Conservation (phyloP, 129 eudicot genomes). For the Ambrosia artemisiifolia region DNA sequence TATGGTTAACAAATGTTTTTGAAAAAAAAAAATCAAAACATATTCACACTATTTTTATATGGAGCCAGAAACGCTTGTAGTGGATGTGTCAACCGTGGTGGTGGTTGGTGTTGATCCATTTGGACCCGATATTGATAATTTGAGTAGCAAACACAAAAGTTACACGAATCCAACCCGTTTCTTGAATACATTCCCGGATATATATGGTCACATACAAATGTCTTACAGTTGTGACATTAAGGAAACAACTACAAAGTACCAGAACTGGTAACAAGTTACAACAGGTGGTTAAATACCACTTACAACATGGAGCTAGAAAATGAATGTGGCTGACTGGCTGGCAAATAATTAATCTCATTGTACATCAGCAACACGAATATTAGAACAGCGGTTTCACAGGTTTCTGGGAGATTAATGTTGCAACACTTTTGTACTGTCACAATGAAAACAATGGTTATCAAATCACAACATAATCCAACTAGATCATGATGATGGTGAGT, state of each 20-base stretch:
- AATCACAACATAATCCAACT: background rate
- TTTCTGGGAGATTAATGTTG: slow-evolving; percentile 45
- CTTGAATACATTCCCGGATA: background rate
- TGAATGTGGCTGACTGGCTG: too few species aligned
- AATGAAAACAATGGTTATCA: slow-evolving; percentile 7
- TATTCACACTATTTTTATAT: too few species aligned
- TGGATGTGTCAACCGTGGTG: too few species aligned
- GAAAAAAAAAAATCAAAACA: too few species aligned
- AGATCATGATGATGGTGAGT: background rate
- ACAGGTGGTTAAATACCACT: slow-evolving; percentile 32
- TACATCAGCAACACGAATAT: slow-evolving; percentile 12
- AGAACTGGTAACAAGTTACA: slow-evolving; percentile 20
- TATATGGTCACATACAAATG: slow-evolving; percentile 3
- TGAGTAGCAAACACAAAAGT: too few species aligned
- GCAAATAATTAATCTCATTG: slow-evolving; percentile 24
- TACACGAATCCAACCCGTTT: too few species aligned
- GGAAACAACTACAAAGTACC: slow-evolving; percentile 11
- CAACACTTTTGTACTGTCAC: slow-evolving; percentile 77
- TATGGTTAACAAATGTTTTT: too few species aligned
- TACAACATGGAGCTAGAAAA: slow-evolving; percentile 16
- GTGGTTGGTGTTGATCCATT: too few species aligned
- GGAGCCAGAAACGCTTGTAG: too few species aligned
- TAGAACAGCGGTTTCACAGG: slow-evolving; percentile 46
- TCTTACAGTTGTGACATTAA: slow-evolving; percentile 5
- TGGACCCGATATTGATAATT: too few species aligned